Base-by-base conservation (phyloP, 2,329 filamentous ascomycete species). In the Calonectria pteridis region DNA sequence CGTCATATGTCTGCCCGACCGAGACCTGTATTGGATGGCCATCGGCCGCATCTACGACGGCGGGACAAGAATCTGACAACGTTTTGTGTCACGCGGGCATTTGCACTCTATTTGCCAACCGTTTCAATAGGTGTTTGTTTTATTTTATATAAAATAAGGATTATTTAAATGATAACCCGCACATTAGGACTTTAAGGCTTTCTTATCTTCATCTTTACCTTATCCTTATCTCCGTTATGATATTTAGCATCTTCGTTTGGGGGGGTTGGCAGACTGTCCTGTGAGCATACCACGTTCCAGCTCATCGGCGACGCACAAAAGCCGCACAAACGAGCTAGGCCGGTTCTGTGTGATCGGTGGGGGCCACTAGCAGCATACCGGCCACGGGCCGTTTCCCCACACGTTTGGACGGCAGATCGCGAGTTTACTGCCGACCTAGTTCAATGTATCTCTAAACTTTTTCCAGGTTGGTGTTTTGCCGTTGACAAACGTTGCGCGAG, bases 321-420 rank as follows among this genome's bases (percentile, higher is more conserved):
- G 31, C 33, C 64, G 46, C 64, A 67, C 49, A 23, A 64, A 64
- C 59, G 59, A 20, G 23, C 59, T 49, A 64, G 40, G 29, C 59
- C 59, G 26, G 37, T 64, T 64, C 16, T 11, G 40, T 29, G 35
- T 33, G 29, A 29, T 40, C 28, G 16, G 26, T 49, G 28, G 40
- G 18, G 55, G 26, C 6, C 37, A 26, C 37, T 64, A 64, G 33
- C 37, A 31, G n/a, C 59, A 64, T 46, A 33, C 59, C 59, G 40
- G 40, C 35, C 26, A n/a, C 59, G 59, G 59, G 40, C 59, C 59
- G 59, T 49, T 62, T 64, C 59, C 40, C 59, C 59, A 64, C 59
- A 49, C 40, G 26, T 64, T 64, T 23, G 59, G 14, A 40, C 55
- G 55, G 55, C 55, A 37, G 37, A 35, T 23, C 23, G 26, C 35